Evolutionary conservation across 2,329 filamentous ascomycete species (phyloP).

Genomic region (Passalora sequoiae): DNA sequence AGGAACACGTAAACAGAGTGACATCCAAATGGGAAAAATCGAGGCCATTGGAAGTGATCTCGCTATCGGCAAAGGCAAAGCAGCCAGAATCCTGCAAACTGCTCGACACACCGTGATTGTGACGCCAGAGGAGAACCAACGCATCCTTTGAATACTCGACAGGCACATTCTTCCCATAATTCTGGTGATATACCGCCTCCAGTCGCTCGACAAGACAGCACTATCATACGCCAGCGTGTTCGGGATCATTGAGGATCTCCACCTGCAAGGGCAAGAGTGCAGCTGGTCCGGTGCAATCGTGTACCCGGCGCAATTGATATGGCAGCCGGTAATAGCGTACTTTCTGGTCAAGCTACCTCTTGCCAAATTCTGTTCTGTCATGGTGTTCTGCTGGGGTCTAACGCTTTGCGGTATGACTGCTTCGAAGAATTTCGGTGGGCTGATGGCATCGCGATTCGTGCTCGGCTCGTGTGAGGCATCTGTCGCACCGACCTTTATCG

Average conservation of each 20-base stretch:
- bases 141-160: conserved; percentile 50
- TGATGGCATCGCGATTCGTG: conserved; percentile 52
- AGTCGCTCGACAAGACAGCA: conserved; percentile 59
- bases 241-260: conserved; percentile 55
- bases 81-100: conserved; percentile 46
- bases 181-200: conserved; percentile 58
- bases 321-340: conserved; percentile 49
- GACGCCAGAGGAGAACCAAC: conserved; percentile 49
- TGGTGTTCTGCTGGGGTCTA: conserved; percentile 49
- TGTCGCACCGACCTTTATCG: conserved; percentile 28
- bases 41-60: conserved; percentile 11
- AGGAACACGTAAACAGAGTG: conserved; percentile 16
- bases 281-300: conserved; percentile 50
- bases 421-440: conserved; percentile 45
- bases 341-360: conserved; percentile 57
- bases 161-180: conserved; percentile 51
- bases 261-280: conserved; percentile 52
- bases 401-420: conserved; percentile 51
- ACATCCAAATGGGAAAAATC: conserved; percentile 21
- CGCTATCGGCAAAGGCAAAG: conserved; percentile 42
- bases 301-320: conserved; percentile 52
- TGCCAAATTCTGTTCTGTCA: conserved; percentile 54
- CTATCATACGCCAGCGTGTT: conserved; percentile 60
- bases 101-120: conserved; percentile 45
- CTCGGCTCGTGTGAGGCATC: conserved; percentile 53